phyloP scores from a whole-genome alignment of 257 asterid genomes.

The Jaltomata sinuosa region DNA sequence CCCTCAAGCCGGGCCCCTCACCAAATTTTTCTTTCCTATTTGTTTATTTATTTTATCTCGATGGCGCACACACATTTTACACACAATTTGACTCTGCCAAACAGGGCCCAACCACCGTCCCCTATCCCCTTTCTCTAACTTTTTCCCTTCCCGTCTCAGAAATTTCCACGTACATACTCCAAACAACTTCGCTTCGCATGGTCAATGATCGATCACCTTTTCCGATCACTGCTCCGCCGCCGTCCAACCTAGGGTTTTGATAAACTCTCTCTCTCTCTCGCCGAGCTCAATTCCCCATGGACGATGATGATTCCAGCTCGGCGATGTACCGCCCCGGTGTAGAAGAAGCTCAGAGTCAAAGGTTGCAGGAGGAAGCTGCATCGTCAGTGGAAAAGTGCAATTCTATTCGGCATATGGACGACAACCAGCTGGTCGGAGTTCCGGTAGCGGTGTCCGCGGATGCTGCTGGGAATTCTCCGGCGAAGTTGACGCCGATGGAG shows the following conservation, averaged over 20 bases:
- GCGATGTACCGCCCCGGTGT: background rate
- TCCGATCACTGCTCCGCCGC: background rate
- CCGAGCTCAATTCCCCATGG: background rate
- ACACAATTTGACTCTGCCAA: background rate
- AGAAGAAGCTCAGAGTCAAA: constrained; percentile 45
- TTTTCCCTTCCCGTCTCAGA: background rate
- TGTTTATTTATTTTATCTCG: background rate
- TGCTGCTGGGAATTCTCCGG: background rate
- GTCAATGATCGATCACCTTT: background rate
- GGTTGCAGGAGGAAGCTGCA: constrained; percentile 20
- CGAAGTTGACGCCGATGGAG: background rate
- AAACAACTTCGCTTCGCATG: background rate
- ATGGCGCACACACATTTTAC: background rate
- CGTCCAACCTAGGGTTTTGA: background rate
- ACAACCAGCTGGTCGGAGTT: constrained; percentile 16
- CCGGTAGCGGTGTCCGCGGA: background rate
- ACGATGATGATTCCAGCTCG: background rate
- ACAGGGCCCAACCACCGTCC: background rate
- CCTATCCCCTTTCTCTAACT: background rate
- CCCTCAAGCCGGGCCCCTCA: background rate
- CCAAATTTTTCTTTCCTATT: background rate
- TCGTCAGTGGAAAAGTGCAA: constrained; percentile 4
- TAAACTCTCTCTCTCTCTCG: background rate
- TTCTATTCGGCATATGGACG: constrained; percentile 15
- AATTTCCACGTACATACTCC: background rate